Percentiles rank a stretch among this genome's conserved stretches.
Evolutionary conservation across 495 filamentous ascomycete species (phyloP).

Genomic region (Melanomma pulvis-pyrius): DNA sequence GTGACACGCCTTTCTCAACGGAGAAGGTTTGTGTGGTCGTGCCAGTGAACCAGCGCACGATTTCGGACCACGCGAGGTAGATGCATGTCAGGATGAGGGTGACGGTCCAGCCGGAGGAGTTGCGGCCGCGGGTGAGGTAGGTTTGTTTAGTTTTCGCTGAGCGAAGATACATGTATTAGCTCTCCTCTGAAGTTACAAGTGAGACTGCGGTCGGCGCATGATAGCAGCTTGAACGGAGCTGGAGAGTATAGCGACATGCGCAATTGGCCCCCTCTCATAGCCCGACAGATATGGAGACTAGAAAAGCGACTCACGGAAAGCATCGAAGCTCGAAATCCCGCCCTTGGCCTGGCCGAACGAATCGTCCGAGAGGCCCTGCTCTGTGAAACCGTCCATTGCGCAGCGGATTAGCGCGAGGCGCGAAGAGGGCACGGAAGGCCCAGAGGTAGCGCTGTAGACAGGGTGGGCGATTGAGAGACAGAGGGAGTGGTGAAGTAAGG

Average conservation of each 20-base stretch:
- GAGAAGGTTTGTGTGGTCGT: constrained; percentile 83
- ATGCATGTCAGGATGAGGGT: constrained; percentile 71
- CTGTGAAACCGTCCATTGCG: constrained; percentile 70
- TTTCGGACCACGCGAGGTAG: constrained; percentile 74
- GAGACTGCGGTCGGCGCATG: not conserved
- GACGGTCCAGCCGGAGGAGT: constrained; percentile 92
- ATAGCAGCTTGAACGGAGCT: not conserved
- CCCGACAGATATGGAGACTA: not conserved
- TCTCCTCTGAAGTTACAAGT: not conserved
- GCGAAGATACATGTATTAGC: not conserved
- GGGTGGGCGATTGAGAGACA: not conserved
- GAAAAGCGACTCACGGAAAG: constrained; percentile 74
- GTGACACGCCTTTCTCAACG: constrained; percentile 90
- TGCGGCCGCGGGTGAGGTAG: constrained; percentile 78
- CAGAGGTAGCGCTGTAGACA: constrained; percentile 7
- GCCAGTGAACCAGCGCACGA: constrained; percentile 80
- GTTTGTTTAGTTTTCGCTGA: constrained; percentile 94
- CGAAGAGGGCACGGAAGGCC: constrained; percentile 24
- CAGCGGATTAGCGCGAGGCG: constrained; percentile 13
- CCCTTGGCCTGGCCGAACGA: constrained; percentile 73
- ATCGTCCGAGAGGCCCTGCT: constrained; percentile 73
- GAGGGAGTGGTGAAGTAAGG: not conserved
- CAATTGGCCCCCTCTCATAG: constrained; percentile 2
- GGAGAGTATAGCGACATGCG: not conserved
- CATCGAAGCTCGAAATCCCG: constrained; percentile 85